These are phyloP conservation scores for Croton setiger DNA, from an alignment of 441 rosid genomes.

Conservation along the genomic window DNA sequence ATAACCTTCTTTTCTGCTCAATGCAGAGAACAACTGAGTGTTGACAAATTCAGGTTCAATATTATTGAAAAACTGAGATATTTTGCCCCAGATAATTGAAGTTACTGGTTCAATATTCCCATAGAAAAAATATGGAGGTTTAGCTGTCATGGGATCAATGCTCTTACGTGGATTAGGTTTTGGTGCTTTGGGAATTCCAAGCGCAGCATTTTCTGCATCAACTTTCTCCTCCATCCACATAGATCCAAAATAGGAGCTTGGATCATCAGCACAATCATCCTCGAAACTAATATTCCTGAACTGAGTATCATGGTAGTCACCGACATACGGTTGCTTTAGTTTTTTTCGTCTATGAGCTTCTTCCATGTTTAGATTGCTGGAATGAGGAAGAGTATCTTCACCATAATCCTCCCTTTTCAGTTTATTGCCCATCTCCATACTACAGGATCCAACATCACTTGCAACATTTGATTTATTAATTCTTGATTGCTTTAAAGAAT, in stretches of 20 bases:
- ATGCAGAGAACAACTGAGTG: conserved; percentile 58
- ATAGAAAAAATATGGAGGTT: conserved; percentile 74
- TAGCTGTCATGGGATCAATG: conserved; percentile 43
- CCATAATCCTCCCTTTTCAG: conserved; percentile 45
- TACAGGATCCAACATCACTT: background rate
- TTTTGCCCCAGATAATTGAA: conserved; percentile 53
- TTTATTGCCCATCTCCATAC: conserved; percentile 19
- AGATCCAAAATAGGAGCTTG: conserved; percentile 38
- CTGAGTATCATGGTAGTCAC: conserved; percentile 30
- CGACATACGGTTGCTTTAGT: conserved; percentile 53
- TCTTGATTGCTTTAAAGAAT: conserved; percentile 15
- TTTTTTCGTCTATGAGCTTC: conserved; percentile 58
- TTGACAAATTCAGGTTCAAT: conserved; percentile 70
- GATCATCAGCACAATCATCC: conserved; percentile 34
- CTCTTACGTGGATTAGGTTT: conserved; percentile 43
- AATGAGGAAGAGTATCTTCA: conserved; percentile 29
- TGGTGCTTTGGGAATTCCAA: conserved; percentile 31
- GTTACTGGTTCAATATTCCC: conserved; percentile 57
- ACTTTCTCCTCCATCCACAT: conserved; percentile 50
- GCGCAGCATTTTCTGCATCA: conserved; percentile 22
- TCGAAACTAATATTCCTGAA: conserved; percentile 17
- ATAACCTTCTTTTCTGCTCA: conserved; percentile 82
- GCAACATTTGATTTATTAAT: conserved; percentile 1
- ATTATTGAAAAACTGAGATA: conserved; percentile 60
- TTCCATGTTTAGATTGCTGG: conserved; percentile 26